These are phyloP conservation scores for Trametes punicea DNA, from an alignment of 768 basidiomycete species.

Conservation along the genomic window DNA sequence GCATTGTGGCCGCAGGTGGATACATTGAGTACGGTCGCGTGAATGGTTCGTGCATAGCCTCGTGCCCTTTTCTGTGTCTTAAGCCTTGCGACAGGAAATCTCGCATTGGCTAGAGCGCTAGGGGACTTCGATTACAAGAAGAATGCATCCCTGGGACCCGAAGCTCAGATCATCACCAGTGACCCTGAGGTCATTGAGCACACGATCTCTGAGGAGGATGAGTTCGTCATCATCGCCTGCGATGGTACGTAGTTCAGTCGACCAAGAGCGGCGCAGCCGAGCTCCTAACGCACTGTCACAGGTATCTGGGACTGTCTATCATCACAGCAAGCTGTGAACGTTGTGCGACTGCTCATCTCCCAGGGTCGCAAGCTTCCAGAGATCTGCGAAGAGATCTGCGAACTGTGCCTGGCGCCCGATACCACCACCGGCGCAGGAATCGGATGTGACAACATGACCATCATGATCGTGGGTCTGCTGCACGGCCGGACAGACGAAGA, in stretches of 20 bases:
- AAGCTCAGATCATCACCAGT: constrained; percentile 91
- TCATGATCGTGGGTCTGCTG: constrained; percentile 85
- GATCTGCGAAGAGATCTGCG: constrained; percentile 87
- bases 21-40: constrained; percentile 97
- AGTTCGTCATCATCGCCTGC: constrained; percentile 95
- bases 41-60: constrained; percentile 57
- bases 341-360: constrained; percentile 77
- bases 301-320: constrained; percentile 98
- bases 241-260: constrained; percentile 61
- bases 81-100: constrained; percentile 61
- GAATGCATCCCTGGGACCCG: constrained; percentile 74
- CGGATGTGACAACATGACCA: constrained; percentile 99
- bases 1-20: constrained; percentile 89
- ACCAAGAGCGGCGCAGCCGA: background rate
- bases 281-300: constrained; percentile 32
- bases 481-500: constrained; percentile 85
- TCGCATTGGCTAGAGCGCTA: constrained; percentile 90
- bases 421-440: constrained; percentile 87
- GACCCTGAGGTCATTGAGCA: constrained; percentile 90
- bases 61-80: background rate
- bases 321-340: constrained; percentile 91
- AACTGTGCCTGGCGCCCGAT: constrained; percentile 92
- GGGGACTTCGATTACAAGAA: constrained; percentile 99
- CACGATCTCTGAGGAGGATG: constrained; percentile 82
- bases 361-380: constrained; percentile 75